A percentile compares a stretch with the other conserved stretches of the same genome.
Conservation (phyloP, 2,329 filamentous ascomycete species). For the Ophiostoma montium region DNA sequence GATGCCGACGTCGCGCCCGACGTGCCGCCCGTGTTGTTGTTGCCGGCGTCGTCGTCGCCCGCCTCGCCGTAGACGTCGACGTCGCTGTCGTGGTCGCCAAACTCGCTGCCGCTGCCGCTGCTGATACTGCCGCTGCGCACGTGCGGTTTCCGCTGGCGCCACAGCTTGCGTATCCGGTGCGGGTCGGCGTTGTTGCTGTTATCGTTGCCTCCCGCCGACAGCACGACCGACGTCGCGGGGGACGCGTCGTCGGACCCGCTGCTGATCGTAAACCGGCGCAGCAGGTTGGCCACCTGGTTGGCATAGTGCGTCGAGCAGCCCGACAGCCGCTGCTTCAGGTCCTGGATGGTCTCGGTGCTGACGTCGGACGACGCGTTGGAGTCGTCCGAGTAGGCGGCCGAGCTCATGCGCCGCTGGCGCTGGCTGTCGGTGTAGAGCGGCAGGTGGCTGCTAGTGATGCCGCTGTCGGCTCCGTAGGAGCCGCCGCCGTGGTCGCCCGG, state of each 20-base stretch:
- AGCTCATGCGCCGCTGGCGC: slow-evolving; percentile 10
- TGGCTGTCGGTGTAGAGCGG: slow-evolving; percentile 7
- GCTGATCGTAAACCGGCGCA: slow-evolving; percentile 16
- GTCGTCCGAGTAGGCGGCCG: slow-evolving; percentile 10
- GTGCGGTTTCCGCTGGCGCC: slow-evolving; percentile 2
- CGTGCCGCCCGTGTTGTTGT: neutral
- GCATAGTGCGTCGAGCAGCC: slow-evolving; percentile 19
- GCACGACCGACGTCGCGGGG: neutral
- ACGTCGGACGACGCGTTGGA: slow-evolving; percentile 14
- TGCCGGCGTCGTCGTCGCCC: neutral
- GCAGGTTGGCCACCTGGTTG: slow-evolving; percentile 15
- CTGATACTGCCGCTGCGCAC: slow-evolving; percentile 2
- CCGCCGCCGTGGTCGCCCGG: slow-evolving; percentile 3
- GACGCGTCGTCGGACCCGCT: slow-evolving; percentile 12
- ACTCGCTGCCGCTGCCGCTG: slow-evolving; percentile 6
- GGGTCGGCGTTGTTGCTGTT: slow-evolving; percentile 4
- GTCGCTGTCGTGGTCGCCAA: slow-evolving; percentile 8
- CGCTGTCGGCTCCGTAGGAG: neutral
- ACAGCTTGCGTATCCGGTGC: slow-evolving; percentile 11
- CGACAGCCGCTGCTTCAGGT: slow-evolving; percentile 23
- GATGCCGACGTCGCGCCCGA: neutral
- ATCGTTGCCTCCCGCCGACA: neutral
- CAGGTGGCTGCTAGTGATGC: slow-evolving; percentile 7
- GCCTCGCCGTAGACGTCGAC: slow-evolving; percentile 8
- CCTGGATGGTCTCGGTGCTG: slow-evolving; percentile 16